Conservation (phyloP, 306 rosid species). For the Quercus glauca region DNA sequence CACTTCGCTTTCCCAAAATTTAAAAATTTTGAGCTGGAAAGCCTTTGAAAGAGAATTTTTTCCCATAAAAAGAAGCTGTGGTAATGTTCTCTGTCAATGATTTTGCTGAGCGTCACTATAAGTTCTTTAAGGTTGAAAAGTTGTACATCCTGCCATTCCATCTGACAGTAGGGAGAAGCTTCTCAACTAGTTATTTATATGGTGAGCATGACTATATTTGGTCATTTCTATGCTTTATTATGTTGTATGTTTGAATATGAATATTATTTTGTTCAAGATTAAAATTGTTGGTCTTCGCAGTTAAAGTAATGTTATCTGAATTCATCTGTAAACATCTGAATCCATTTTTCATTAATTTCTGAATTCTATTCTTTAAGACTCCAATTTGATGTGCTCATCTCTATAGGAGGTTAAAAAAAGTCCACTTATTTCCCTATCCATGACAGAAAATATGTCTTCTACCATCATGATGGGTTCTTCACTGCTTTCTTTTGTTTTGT, state of each 20-base stretch:
- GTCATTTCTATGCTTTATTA: not conserved
- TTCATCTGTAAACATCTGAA: not conserved
- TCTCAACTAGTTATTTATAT: constrained; percentile 18
- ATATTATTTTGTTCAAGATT: not conserved
- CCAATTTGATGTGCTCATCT: not conserved
- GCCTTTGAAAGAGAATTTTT: constrained; percentile 18
- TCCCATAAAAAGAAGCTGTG: not conserved
- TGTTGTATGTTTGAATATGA: not conserved
- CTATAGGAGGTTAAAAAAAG: not conserved
- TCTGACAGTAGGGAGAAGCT: constrained; percentile 31
- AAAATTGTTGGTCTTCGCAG: not conserved
- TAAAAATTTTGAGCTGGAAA: constrained; percentile 36
- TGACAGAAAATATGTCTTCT: not conserved
- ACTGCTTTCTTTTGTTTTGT: not conserved
- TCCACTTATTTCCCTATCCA: not conserved
- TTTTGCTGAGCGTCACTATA: constrained; percentile 12
- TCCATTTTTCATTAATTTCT: not conserved
- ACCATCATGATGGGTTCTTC: not conserved
- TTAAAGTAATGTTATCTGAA: not conserved
- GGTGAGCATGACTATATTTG: constrained; percentile 30
- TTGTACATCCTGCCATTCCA: constrained; percentile 25
- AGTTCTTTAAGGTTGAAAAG: constrained; percentile 26
- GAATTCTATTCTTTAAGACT: not conserved
- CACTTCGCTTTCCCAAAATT: constrained; percentile 28
- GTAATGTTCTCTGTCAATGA: not conserved